Evolutionary conservation across 106 monocot species (phyloP).

Genomic region (Narthecium ossifragum): DNA sequence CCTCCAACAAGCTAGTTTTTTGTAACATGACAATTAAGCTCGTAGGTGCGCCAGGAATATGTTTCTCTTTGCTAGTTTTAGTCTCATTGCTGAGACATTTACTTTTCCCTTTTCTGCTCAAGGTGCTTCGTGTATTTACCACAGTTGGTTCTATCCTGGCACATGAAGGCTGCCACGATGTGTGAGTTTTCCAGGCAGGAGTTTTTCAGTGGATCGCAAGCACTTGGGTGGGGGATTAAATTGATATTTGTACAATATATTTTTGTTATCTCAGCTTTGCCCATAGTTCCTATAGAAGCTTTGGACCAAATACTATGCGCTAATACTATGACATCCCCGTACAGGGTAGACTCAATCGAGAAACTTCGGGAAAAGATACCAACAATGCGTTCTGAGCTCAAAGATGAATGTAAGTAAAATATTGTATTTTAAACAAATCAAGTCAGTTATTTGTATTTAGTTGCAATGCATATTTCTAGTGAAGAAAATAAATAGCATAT

Average conservation of each 20-base stretch:
- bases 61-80: neutral
- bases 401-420: conserved; percentile 79
- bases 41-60: neutral
- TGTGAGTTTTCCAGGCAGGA: conserved; percentile 93
- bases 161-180: conserved; percentile 99
- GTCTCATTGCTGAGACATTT: neutral
- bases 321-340: neutral
- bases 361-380: conserved; percentile 89
- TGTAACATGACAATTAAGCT: neutral
- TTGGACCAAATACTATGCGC: too few relatives aligned
- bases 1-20: neutral
- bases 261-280: neutral
- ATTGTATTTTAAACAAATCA: neutral
- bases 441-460: too few relatives aligned
- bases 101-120: neutral
- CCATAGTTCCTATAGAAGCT: too few relatives aligned
- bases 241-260: neutral
- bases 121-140: conserved; percentile 5
- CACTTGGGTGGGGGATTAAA: conserved; percentile 54
- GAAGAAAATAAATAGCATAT: too few relatives aligned
- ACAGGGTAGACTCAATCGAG: conserved; percentile 89
- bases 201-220: conserved; percentile 80
- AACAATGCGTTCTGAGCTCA: conserved; percentile 74
- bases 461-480: too few relatives aligned
- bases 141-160: conserved; percentile 95